Base-by-base conservation (phyloP, 257 asterid genomes). In the Coffea canephora region DNA sequence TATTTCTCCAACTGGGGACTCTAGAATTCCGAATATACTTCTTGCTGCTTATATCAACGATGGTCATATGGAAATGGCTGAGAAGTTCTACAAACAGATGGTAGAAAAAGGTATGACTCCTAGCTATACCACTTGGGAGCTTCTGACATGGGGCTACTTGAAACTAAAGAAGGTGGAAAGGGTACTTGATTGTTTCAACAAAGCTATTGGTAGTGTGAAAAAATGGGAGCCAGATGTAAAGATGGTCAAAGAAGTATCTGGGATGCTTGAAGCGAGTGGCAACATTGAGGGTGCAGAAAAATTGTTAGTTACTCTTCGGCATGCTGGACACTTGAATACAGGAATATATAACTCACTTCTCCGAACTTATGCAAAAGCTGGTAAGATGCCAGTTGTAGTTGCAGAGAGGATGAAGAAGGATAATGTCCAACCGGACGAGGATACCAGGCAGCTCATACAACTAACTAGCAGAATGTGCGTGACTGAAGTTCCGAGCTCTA, bases 321-420 rank as follows among this genome's bases (percentile, higher is more conserved):
- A 73, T 2, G 90, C 81, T 81, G 96, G 94, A 50, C 82, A 88
- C 82, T 81, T 90, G 66, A 89, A 79, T 79, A 86, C 91, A 6
- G 94, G 86, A 83, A 68, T 86, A 3, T 96, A 96, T 82, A 94
- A 92, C 54, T 86, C 87, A 61, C 90, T 96, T 77, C 89, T 96
- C 45, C 87, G 91, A 43, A 89, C 98, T 59, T 91, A 91, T 77
- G 93, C 85, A 25, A 88, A 89, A 80, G 98, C 96, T 3, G 92
- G 93, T 75, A 92, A 94, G 82, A 90, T 89, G 97, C 89, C 97
- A 12, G 89, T 91, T 74, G 83, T 88, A 67, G 86, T 96, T 82
- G 91, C 85, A 14, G 98, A 96, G 87, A 88, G 98, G 93, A 96
- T 96, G 98, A 83, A 88, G 84, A 90, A 82, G 89, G 99, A 96